Conservation (phyloP, 345 rosid species). For the Carallia pectinifolia region DNA sequence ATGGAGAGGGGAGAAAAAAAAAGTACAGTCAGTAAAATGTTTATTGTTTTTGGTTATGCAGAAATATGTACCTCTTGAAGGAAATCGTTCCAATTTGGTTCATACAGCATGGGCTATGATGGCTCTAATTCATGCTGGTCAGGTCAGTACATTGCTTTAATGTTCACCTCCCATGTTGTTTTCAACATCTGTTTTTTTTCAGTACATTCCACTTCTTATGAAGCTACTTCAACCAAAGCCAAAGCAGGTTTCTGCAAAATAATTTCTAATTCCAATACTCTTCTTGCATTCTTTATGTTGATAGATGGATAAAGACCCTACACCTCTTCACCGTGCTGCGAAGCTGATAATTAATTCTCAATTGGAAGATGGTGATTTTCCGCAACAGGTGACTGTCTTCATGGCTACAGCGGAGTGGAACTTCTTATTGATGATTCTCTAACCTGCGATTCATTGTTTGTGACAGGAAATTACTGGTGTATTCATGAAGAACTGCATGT, state of each 20-base stretch:
- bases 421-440: neutral
- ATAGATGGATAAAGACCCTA: conserved; percentile 32
- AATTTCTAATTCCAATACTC: too few relatives aligned
- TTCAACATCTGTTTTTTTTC: too few relatives aligned
- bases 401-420: neutral
- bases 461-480: too few relatives aligned
- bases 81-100: conserved; percentile 43
- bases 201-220: too few relatives aligned
- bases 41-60: conserved; percentile 2
- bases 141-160: conserved; percentile 17
- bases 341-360: conserved; percentile 32
- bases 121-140: conserved; percentile 50
- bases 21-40: neutral
- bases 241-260: neutral
- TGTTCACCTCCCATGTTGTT: too few relatives aligned
- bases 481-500: too few relatives aligned
- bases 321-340: conserved; percentile 32
- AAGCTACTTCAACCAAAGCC: too few relatives aligned
- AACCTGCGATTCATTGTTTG: too few relatives aligned
- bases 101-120: too few relatives aligned
- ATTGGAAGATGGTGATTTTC: conserved; percentile 36
- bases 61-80: conserved; percentile 48
- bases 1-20: neutral
- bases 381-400: conserved; percentile 27
- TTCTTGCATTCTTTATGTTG: neutral